Conservation (phyloP, 768 basidiomycete genomes). For the Cyathus striatus region DNA sequence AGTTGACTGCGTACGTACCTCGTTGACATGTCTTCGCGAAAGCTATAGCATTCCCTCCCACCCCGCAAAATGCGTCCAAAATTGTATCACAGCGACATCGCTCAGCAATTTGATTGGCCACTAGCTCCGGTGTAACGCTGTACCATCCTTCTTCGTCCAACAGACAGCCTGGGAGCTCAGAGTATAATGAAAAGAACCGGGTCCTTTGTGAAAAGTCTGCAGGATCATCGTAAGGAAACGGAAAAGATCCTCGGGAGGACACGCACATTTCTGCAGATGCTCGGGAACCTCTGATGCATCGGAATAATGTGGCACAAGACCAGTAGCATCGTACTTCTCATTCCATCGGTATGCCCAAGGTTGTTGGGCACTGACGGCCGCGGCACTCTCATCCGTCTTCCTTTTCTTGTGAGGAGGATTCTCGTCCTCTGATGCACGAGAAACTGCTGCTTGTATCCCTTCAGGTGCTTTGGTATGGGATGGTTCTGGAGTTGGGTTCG, state of each 20-base stretch:
- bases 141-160: conserved; percentile 98
- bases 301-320: conserved; percentile 69
- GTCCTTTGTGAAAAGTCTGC: conserved; percentile 84
- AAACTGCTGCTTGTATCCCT: no score
- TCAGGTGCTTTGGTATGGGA: background rate
- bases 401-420: conserved; percentile 29
- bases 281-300: conserved; percentile 64
- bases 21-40: conserved; percentile 95
- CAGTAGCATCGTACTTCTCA: conserved; percentile 60
- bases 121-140: conserved; percentile 88
- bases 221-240: conserved; percentile 1
- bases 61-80: conserved; percentile 95
- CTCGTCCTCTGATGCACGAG: no score
- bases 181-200: conserved; percentile 77
- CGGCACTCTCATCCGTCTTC: conserved; percentile 16
- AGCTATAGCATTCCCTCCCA: conserved; percentile 95
- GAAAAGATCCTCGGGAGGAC: background rate
- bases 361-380: conserved; percentile 13
- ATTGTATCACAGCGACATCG: conserved; percentile 82
- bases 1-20: no score
- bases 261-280: conserved; percentile 80
- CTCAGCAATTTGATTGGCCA: conserved; percentile 93
- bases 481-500: background rate
- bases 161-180: conserved; percentile 66
- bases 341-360: conserved; percentile 18